Evolutionary conservation across 192 early-diverging fungal genomes (phyloP).

Genomic region (Phlyctochytrium planicorne): DNA sequence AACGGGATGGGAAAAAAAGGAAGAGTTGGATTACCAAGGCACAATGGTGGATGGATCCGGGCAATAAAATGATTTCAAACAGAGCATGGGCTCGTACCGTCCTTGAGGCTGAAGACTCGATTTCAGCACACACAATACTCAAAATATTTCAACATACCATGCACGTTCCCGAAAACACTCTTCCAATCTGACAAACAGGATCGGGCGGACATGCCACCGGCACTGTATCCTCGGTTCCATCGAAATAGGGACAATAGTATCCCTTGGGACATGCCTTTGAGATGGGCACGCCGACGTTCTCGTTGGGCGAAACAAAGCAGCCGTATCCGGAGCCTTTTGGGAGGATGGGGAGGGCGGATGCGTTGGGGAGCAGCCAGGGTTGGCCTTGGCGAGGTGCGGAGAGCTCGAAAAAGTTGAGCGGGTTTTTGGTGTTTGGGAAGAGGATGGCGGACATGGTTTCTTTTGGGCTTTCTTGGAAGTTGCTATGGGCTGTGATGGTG

Average conservation of each 20-base stretch:
- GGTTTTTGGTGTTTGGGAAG: not conserved
- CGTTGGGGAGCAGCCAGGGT: constrained; percentile 11
- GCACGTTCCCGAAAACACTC: constrained; percentile 14
- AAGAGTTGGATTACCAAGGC: constrained; percentile 11
- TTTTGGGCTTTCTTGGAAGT: too few relatives aligned
- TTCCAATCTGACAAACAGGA: constrained; percentile 18
- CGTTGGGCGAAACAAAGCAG: constrained; percentile 7
- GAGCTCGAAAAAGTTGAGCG: constrained; percentile 5
- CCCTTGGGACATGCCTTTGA: constrained; percentile 17
- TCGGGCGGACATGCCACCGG: constrained; percentile 34
- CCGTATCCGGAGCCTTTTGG: constrained; percentile 6
- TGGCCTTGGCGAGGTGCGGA: not conserved
- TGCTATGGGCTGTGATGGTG: too few relatives aligned
- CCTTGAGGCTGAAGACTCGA: not conserved
- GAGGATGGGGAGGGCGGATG: not conserved
- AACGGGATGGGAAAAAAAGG: too few relatives aligned
- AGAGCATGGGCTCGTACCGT: constrained; percentile 14
- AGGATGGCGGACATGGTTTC: not conserved
- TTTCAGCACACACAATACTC: not conserved
- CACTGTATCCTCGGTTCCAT: constrained; percentile 10
- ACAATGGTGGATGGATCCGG: constrained; percentile 28
- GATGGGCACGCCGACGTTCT: not conserved
- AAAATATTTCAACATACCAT: not conserved
- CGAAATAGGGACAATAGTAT: constrained; percentile 34
- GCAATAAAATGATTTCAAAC: constrained; percentile 37